Percentiles rank a stretch among this genome's conserved stretches.
Conservation (phyloP, 2,329 filamentous ascomycete genomes). For the Malbranchea cinnamomea region DNA sequence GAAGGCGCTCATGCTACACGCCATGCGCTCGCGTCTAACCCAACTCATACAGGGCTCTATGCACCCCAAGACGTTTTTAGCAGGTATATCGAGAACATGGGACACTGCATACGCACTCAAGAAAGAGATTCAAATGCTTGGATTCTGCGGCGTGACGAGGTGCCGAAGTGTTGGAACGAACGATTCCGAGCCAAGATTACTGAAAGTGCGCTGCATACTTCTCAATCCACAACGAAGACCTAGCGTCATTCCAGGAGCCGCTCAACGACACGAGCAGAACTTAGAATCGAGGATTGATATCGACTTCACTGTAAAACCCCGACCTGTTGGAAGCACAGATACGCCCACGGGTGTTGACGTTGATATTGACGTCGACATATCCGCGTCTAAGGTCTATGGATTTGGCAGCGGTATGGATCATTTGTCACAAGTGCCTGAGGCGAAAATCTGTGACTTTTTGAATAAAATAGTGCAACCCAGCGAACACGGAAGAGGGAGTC, state of each 20-base stretch:
- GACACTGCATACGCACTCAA: conserved; percentile 24
- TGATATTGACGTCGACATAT: conserved; percentile 23
- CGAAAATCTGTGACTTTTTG: conserved; percentile 19
- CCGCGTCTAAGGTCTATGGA: conserved; percentile 27
- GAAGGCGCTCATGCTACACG: conserved; percentile 26
- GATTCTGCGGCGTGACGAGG: conserved; percentile 30
- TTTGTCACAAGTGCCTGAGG: conserved; percentile 18
- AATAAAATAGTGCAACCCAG: conserved; percentile 15
- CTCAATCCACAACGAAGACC: conserved; percentile 12
- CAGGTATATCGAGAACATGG: conserved; percentile 29
- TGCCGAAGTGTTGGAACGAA: conserved; percentile 17
- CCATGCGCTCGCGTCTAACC: conserved; percentile 24
- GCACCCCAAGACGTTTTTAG: conserved; percentile 24
- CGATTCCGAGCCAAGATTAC: conserved; percentile 9
- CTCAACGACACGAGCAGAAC: conserved; percentile 5
- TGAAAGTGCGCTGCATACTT: conserved; percentile 26
- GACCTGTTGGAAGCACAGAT: conserved; percentile 8
- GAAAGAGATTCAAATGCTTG: conserved; percentile 30
- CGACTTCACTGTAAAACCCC: conserved; percentile 24
- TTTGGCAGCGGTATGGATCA: conserved; percentile 16
- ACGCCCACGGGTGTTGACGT: conserved; percentile 14
- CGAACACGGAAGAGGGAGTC: conserved; percentile 13
- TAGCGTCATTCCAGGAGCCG: too few species aligned
- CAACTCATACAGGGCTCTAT: conserved; percentile 21
- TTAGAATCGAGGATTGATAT: conserved; percentile 20